Evolutionary conservation across 2,329 filamentous ascomycete species (phyloP).

Genomic region (Alternaria rosae): DNA sequence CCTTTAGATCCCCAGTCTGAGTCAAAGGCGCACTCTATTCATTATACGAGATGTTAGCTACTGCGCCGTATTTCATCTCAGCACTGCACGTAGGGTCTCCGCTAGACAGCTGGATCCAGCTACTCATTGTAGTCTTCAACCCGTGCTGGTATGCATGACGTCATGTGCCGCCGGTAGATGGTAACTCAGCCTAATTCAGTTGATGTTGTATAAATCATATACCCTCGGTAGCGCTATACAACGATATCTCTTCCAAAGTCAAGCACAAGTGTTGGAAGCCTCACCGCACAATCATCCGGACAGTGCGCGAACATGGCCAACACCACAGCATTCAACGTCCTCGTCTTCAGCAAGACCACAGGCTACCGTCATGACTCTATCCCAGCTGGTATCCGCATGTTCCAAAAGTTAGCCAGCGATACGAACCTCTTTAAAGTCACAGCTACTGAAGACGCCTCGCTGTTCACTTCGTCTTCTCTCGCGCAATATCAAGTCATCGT

Average conservation of each 20-base stretch:
- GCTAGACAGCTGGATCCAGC: not conserved
- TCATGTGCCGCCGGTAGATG: not conserved
- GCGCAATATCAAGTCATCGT: slow-evolving; percentile 20
- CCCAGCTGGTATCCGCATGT: slow-evolving; percentile 20
- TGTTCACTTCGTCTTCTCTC: slow-evolving; percentile 17
- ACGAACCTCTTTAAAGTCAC: slow-evolving; percentile 17
- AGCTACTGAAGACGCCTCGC: slow-evolving; percentile 28
- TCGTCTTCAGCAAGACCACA: slow-evolving; percentile 39
- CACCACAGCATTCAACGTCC: slow-evolving; percentile 14
- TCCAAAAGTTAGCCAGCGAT: slow-evolving; percentile 15
- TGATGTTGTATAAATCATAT: not conserved
- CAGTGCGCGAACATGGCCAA: not conserved
- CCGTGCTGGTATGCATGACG: not conserved
- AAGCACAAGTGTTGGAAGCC: not conserved
- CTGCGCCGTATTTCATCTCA: not conserved
- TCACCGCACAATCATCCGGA: not conserved
- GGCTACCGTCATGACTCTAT: slow-evolving; percentile 41
- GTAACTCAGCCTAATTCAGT: not conserved
- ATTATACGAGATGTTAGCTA: fast-evolving
- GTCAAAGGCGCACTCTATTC: too few relatives aligned
- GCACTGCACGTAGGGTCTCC: not conserved
- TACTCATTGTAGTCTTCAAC: not conserved
- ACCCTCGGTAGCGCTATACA: not conserved
- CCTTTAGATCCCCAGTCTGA: too few relatives aligned
- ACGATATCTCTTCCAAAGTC: not conserved